Percentiles rank a stretch among this genome's conserved stretches.
Evolutionary conservation across 2,329 filamentous ascomycete genomes (phyloP).

Genomic region (Mollisia scopiformis): DNA sequence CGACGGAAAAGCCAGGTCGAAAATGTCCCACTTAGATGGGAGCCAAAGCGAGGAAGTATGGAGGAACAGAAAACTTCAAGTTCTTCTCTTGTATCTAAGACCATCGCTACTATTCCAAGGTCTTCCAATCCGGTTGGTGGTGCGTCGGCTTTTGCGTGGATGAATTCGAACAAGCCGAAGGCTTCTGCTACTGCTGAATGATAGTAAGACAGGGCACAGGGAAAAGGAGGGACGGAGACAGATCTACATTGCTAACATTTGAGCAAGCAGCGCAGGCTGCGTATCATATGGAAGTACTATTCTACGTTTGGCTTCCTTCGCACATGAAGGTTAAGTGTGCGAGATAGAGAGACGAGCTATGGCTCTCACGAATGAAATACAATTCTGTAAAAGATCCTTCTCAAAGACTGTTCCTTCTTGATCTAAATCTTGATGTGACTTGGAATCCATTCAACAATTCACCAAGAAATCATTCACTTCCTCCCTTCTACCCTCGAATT

Average conservation of each 20-base stretch:
- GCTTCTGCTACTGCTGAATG: conserved; percentile 25
- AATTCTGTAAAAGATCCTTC: no score
- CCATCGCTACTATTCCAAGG: conserved; percentile 46
- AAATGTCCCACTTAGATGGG: conserved; percentile 47
- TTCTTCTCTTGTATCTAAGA: conserved; percentile 1
- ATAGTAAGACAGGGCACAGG: not conserved
- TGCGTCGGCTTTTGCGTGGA: conserved; percentile 94
- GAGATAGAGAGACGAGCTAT: not conserved
- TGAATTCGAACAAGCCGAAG: conserved; percentile 56
- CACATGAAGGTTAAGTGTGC: not conserved
- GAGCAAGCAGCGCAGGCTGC: conserved; percentile 1
- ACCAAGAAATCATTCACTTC: no score
- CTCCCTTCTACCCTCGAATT: no score
- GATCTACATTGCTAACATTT: not conserved
- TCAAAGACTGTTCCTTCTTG: no score
- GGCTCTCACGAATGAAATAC: not conserved
- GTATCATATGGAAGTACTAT: not conserved
- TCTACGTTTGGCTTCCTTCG: not conserved
- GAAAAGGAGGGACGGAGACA: not conserved
- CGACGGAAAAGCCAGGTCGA: conserved; percentile 56
- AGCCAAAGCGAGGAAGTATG: conserved; percentile 50
- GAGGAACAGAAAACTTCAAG: conserved; percentile 35
- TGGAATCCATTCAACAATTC: no score
- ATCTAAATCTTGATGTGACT: no score
- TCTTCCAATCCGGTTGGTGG: conserved; percentile 84